A percentile compares a stretch with the other conserved stretches of the same genome.
phyloP scores from a whole-genome alignment of 352 stramenopile genomes.

The Globisporangium nodosum region DNA sequence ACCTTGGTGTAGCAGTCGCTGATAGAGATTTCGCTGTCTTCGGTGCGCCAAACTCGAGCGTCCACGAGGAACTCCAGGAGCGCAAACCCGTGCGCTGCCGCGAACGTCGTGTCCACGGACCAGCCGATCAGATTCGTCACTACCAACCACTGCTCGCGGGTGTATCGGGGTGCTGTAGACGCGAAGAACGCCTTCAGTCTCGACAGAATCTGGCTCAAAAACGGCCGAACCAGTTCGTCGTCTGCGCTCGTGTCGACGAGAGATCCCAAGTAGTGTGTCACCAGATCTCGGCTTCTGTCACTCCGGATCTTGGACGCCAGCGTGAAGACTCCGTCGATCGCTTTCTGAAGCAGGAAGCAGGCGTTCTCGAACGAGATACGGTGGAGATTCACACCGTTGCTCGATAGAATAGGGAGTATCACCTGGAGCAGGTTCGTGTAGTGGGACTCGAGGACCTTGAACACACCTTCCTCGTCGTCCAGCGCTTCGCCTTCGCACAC shows the following conservation, averaged over 20 bases:
- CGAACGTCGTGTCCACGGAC: conserved; percentile 36
- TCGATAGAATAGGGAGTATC: conserved; percentile 38
- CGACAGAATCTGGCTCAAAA: conserved; percentile 48
- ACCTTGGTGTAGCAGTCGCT: conserved; percentile 62
- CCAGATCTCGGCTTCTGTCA: conserved; percentile 23
- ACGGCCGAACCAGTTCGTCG: conserved; percentile 55
- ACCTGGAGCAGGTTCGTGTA: conserved; percentile 39
- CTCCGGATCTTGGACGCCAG: conserved; percentile 36
- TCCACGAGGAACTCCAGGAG: conserved; percentile 59
- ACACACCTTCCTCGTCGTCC: conserved; percentile 37
- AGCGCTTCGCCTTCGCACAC: conserved; percentile 22
- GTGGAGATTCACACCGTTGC: conserved; percentile 1
- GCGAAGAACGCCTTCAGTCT: conserved; percentile 28
- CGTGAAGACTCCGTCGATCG: conserved; percentile 48
- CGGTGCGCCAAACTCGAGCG: conserved; percentile 44
- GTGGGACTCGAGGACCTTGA: conserved; percentile 39
- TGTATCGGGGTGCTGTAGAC: conserved; percentile 24
- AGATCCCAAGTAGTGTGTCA: conserved; percentile 37
- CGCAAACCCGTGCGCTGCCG: conserved; percentile 48
- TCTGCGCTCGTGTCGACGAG: conserved; percentile 59
- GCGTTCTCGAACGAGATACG: conserved; percentile 59
- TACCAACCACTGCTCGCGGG: conserved; percentile 52
- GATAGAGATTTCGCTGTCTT: conserved; percentile 45
- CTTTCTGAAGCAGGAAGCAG: conserved; percentile 54
- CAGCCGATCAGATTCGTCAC: conserved; percentile 58